phyloP scores from a whole-genome alignment of 2,329 filamentous ascomycete species.

The Coniochaeta hoffmannii region DNA sequence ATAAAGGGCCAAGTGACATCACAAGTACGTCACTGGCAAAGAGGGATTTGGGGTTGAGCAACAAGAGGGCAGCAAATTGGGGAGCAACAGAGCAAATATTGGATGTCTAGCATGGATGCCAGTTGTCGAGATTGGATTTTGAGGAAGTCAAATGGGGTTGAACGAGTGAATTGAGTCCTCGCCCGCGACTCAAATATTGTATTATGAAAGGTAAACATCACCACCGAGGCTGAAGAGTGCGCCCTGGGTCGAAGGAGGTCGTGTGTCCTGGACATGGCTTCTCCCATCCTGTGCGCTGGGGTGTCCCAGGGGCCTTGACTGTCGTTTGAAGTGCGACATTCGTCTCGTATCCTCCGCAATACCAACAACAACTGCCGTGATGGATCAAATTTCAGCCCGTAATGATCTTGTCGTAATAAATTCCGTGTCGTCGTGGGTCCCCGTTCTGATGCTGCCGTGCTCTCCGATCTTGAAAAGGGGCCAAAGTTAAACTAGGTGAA shows the following conservation, averaged over 20 bases:
- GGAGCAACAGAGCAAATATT: background rate
- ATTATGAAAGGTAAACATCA: conserved; percentile 1
- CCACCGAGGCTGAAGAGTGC: background rate
- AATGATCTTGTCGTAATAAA: background rate
- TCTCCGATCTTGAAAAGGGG: background rate
- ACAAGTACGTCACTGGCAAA: background rate
- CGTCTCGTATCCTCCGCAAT: background rate
- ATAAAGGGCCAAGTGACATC: background rate
- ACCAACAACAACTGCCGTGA: background rate
- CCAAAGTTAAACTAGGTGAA: background rate
- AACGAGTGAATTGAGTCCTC: background rate
- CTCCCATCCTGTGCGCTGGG: background rate
- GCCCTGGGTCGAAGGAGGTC: background rate
- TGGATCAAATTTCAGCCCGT: background rate
- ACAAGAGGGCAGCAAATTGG: background rate
- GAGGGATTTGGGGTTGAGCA: background rate
- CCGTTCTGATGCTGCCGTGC: background rate
- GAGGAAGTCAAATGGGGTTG: too few relatives aligned
- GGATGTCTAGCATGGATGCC: too few relatives aligned
- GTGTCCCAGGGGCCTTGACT: background rate
- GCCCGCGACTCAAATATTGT: background rate
- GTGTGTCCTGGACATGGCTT: background rate
- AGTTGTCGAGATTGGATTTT: too few relatives aligned
- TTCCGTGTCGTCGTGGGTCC: background rate
- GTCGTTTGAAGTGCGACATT: background rate